Percentiles rank a stretch among this genome's conserved stretches.
These are phyloP conservation scores for Amylostereum areolatum DNA, from an alignment of 1,284 basidiomycete species.

Conservation along the genomic window DNA sequence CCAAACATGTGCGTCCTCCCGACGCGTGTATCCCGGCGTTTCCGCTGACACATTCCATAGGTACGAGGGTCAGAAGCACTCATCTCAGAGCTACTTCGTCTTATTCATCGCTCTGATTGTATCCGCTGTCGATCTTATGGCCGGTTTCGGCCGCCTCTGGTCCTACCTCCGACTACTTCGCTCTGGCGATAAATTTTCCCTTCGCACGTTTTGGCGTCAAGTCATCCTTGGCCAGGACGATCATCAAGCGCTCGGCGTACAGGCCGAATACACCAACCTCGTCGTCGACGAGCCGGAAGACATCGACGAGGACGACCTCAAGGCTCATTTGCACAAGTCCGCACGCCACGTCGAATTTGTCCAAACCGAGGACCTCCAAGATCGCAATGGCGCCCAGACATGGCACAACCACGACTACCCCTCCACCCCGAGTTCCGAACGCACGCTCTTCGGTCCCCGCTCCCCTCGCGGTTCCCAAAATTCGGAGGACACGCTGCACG, in stretches of 20 bases:
- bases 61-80: conserved; percentile 65
- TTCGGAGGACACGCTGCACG: conserved; percentile 66
- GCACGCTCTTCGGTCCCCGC: conserved; percentile 43
- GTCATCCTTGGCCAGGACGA: conserved; percentile 47
- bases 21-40: conserved; percentile 1
- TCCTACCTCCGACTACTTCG: conserved; percentile 33
- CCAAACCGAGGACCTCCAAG: conserved; percentile 16
- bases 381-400: conserved; percentile 29
- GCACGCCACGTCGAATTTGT: conserved; percentile 20
- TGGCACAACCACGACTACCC: conserved; percentile 31
- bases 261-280: conserved; percentile 46
- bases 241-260: conserved; percentile 11
- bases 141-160: conserved; percentile 41
- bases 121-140: conserved; percentile 51
- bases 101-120: conserved; percentile 51
- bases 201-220: conserved; percentile 47
- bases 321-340: conserved; percentile 17
- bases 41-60: conserved; percentile 26
- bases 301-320: conserved; percentile 34
- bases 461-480: conserved; percentile 36
- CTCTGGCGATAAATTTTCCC: conserved; percentile 33
- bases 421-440: conserved; percentile 44
- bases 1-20: conserved; percentile 63
- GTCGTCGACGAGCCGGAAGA: conserved; percentile 51
- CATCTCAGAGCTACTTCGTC: conserved; percentile 56